phyloP scores from a whole-genome alignment of 257 asterid species.

The Nyctanthes arbortristis region DNA sequence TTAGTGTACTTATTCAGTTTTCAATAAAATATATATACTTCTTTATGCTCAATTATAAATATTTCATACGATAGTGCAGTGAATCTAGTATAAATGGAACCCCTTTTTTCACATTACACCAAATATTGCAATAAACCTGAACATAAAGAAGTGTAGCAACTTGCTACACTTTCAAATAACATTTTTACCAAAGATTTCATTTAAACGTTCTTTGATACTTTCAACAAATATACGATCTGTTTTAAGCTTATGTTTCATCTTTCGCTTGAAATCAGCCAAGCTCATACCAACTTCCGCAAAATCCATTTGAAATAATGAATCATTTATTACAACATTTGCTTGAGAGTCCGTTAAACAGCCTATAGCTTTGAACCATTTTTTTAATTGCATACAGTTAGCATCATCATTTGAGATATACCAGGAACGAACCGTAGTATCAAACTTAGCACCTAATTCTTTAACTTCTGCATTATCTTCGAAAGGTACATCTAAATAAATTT shows the following conservation, averaged over 20 bases:
- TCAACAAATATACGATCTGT: background rate
- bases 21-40: background rate
- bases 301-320: background rate
- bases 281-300: background rate
- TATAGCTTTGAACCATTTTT: background rate
- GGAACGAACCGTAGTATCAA: background rate
- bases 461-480: background rate
- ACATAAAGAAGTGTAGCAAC: background rate
- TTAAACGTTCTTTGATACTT: background rate
- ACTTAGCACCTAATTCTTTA: background rate
- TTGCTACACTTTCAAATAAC: background rate
- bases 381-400: background rate
- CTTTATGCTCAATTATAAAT: background rate
- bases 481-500: background rate
- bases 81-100: background rate
- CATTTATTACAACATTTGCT: background rate
- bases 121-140: background rate
- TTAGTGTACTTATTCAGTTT: background rate
- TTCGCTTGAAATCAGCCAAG: background rate
- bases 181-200: background rate
- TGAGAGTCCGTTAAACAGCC: background rate
- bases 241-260: background rate
- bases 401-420: background rate
- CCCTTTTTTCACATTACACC: background rate
- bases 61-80: background rate